phyloP scores from a whole-genome alignment of 306 rosid genomes.

The Vigna nakashimae region DNA sequence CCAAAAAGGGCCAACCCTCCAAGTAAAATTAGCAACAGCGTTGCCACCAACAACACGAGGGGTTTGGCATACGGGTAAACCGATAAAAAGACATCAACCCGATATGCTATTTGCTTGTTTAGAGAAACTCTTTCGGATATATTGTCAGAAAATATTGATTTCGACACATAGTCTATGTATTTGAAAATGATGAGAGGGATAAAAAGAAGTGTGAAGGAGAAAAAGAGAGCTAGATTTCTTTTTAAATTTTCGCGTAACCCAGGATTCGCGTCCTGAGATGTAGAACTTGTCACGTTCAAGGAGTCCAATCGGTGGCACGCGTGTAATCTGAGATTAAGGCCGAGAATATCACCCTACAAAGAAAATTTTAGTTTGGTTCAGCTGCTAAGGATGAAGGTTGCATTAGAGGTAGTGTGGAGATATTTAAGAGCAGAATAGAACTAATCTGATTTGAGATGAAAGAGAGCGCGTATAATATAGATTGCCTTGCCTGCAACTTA shows the following conservation, averaged over 20 bases:
- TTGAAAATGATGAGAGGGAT: conserved; percentile 63
- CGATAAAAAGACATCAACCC: conserved; percentile 77
- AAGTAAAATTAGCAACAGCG: conserved; percentile 74
- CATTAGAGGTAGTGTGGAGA: not conserved
- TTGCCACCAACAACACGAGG: conserved; percentile 77
- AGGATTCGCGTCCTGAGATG: conserved; percentile 43
- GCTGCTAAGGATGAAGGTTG: conserved; percentile 19
- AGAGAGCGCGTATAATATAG: not conserved
- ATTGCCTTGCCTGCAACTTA: conserved; percentile 72
- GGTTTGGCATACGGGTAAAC: conserved; percentile 92
- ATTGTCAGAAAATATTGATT: conserved; percentile 65
- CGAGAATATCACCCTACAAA: conserved; percentile 62
- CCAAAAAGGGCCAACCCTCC: conserved; percentile 90
- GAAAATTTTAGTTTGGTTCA: conserved; percentile 29
- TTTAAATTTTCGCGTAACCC: conserved; percentile 52
- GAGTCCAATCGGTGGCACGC: conserved; percentile 51
- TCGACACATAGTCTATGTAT: conserved; percentile 69
- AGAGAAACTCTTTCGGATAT: conserved; percentile 70
- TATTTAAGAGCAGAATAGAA: conserved; percentile 4
- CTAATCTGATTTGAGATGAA: not conserved
- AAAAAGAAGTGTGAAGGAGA: conserved; percentile 58
- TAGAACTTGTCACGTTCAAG: conserved; percentile 41
- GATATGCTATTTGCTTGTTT: conserved; percentile 76
- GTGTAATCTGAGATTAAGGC: conserved; percentile 55
- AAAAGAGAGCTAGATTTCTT: conserved; percentile 66